Conservation (phyloP, 2,329 filamentous ascomycete genomes). For the Anisogramma anomala region DNA sequence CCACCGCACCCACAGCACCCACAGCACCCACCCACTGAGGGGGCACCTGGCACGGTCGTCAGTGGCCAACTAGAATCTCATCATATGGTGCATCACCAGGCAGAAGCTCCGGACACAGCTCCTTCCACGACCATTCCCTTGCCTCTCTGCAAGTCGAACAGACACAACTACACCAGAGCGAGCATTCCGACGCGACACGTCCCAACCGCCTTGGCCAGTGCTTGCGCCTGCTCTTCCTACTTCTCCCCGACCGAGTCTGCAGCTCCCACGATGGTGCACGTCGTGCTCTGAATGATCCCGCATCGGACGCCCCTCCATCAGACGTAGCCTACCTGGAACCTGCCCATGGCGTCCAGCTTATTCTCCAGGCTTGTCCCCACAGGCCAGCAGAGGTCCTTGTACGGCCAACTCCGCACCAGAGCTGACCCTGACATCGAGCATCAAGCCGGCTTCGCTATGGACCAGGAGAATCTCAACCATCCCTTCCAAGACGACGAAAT, state of each 20-base stretch:
- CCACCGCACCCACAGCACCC: too few species aligned
- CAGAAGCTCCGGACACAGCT: neutral
- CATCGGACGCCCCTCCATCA: neutral
- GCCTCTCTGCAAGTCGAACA: too few species aligned
- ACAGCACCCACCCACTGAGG: neutral
- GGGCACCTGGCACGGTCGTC: too few species aligned
- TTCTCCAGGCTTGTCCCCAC: constrained; percentile 33
- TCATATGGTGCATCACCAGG: neutral
- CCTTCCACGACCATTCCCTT: too few species aligned
- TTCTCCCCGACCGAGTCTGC: neutral
- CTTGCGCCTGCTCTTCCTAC: neutral
- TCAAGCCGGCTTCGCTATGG: constrained; percentile 31
- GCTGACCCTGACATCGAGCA: constrained; percentile 31
- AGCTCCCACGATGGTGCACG: constrained; percentile 3
- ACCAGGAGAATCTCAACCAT: constrained; percentile 43
- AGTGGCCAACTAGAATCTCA: too few species aligned
- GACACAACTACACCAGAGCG: too few species aligned
- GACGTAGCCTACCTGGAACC: constrained; percentile 3
- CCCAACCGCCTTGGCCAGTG: neutral
- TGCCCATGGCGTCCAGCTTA: constrained; percentile 34
- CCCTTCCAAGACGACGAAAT: constrained; percentile 40
- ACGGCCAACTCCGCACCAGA: constrained; percentile 34
- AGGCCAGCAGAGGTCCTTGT: constrained; percentile 32
- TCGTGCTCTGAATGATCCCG: constrained; percentile 12
- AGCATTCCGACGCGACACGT: neutral